Conservation (phyloP, 192 early-diverging fungal species). For the Geranomyces variabilis region DNA sequence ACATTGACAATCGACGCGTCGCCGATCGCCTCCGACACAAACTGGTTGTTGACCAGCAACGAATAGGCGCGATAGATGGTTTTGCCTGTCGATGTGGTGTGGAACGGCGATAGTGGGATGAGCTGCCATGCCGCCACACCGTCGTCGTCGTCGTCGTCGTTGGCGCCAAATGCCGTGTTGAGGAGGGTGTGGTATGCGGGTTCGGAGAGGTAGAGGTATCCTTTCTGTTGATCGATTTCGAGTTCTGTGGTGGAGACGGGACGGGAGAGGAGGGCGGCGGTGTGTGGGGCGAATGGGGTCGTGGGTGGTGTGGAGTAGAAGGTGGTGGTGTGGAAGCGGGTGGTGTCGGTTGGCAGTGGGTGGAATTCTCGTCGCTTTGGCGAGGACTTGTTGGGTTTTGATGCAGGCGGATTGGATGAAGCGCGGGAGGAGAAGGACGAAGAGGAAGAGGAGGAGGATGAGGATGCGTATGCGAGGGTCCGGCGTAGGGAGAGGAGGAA, state of each 20-base stretch:
- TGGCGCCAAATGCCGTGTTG: conserved; percentile 30
- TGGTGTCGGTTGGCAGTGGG: too few relatives aligned
- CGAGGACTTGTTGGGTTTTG: too few relatives aligned
- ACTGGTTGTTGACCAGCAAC: conserved; percentile 20
- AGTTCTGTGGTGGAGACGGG: conserved; percentile 31
- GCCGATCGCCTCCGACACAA: conserved; percentile 39
- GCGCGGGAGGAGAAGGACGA: too few relatives aligned
- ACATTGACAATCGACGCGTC: conserved; percentile 19
- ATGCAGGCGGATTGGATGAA: too few relatives aligned
- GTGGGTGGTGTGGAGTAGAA: too few relatives aligned
- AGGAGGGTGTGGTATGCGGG: conserved; percentile 9
- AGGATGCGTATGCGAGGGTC: too few relatives aligned
- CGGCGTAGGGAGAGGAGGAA: too few relatives aligned
- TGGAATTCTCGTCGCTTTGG: too few relatives aligned
- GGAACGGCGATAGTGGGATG: conserved; percentile 12
- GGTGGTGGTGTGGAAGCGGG: too few relatives aligned
- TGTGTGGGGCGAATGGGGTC: too few relatives aligned
- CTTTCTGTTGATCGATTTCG: conserved; percentile 36
- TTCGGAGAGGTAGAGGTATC: conserved; percentile 36
- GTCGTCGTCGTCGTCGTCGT: too few relatives aligned
- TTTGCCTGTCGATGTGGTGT: not conserved
- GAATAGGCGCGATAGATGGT: conserved; percentile 22
- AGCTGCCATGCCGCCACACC: conserved; percentile 26
- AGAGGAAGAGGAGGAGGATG: too few relatives aligned
- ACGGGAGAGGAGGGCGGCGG: not conserved